Percentiles rank a stretch among this genome's conserved stretches.
These are phyloP conservation scores for Sporothrix sp. DNA, from an alignment of 2,329 filamentous ascomycete species.

Conservation along the genomic window DNA sequence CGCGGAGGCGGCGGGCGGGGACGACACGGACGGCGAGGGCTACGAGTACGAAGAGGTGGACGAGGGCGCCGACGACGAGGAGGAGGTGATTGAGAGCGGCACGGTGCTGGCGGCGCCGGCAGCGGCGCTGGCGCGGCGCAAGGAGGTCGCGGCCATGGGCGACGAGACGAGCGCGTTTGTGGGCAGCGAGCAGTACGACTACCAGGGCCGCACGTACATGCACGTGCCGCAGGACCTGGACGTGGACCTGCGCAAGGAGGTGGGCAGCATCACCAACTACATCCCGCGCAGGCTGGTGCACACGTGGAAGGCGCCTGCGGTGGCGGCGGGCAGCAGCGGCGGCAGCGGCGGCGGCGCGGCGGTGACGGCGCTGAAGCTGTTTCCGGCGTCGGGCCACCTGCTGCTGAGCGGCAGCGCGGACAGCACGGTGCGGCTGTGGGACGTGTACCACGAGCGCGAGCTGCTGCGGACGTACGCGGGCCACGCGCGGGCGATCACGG, in stretches of 20 bases:
- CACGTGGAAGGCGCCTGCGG: constrained; percentile 70
- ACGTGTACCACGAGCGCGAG: constrained; percentile 83
- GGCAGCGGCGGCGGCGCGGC: constrained; percentile 35
- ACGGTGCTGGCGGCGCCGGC: constrained; percentile 49
- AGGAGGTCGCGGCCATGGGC: constrained; percentile 49
- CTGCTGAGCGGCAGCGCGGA: constrained; percentile 86
- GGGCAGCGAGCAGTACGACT: constrained; percentile 74
- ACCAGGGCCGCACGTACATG: constrained; percentile 91
- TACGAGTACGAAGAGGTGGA: constrained; percentile 70
- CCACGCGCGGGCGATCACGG: constrained; percentile 81
- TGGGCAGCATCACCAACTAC: constrained; percentile 74
- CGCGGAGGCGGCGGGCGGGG: constrained; percentile 67
- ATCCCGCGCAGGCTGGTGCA: constrained; percentile 91
- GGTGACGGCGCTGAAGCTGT: constrained; percentile 82
- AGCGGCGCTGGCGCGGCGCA: constrained; percentile 43
- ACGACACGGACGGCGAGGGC: constrained; percentile 46
- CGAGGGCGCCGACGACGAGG: constrained; percentile 59
- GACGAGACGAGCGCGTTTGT: constrained; percentile 83
- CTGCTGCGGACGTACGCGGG: constrained; percentile 85
- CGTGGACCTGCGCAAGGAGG: constrained; percentile 72
- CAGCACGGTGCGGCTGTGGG: constrained; percentile 85
- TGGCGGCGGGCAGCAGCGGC: not conserved
- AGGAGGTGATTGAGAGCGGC: constrained; percentile 55
- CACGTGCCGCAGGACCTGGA: constrained; percentile 88
- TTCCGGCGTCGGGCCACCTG: constrained; percentile 79